These are phyloP conservation scores for Pouteria campechiana DNA, from an alignment of 179 eudicot genomes.

Conservation along the genomic window DNA sequence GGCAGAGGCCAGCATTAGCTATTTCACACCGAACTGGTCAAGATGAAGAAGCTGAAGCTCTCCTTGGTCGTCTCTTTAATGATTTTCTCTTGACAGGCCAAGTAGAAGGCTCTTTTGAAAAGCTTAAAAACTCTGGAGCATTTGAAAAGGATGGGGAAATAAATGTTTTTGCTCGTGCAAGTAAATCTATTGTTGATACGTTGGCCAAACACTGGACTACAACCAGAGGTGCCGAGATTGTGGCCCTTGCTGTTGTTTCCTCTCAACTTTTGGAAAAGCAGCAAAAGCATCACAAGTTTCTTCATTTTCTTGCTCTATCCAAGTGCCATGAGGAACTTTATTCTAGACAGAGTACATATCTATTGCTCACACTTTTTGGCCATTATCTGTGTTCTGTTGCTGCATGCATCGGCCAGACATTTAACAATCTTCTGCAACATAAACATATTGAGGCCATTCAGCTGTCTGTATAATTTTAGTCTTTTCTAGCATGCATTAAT, in stretches of 20 bases:
- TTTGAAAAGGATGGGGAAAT: conserved; percentile 91
- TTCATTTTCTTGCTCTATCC: conserved; percentile 89
- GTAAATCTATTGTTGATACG: conserved; percentile 91
- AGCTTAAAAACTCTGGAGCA: conserved; percentile 62
- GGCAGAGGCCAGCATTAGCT: conserved; percentile 34
- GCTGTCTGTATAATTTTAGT: no score
- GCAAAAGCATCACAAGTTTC: conserved; percentile 85
- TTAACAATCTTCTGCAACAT: no score
- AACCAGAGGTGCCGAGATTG: conserved; percentile 92
- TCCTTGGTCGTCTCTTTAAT: conserved; percentile 61
- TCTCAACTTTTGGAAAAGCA: conserved; percentile 77
- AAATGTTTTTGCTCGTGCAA: conserved; percentile 72
- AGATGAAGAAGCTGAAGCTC: conserved; percentile 88
- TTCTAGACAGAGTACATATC: conserved; percentile 67
- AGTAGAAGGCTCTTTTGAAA: conserved; percentile 57
- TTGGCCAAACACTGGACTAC: conserved; percentile 98
- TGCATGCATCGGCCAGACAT: no score
- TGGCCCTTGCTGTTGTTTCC: conserved; percentile 60
- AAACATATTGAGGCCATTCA: no score
- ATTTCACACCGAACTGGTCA: conserved; percentile 53
- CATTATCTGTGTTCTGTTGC: no score
- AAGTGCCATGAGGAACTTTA: conserved; percentile 92
- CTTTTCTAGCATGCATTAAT: no score
- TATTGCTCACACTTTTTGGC: no score
- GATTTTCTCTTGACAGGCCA: conserved; percentile 68